Evolutionary conservation across 2,329 filamentous ascomycete genomes (phyloP), one percentile per base, ranked within the genome.

Genomic region (Magnaporthales sp.): DNA sequence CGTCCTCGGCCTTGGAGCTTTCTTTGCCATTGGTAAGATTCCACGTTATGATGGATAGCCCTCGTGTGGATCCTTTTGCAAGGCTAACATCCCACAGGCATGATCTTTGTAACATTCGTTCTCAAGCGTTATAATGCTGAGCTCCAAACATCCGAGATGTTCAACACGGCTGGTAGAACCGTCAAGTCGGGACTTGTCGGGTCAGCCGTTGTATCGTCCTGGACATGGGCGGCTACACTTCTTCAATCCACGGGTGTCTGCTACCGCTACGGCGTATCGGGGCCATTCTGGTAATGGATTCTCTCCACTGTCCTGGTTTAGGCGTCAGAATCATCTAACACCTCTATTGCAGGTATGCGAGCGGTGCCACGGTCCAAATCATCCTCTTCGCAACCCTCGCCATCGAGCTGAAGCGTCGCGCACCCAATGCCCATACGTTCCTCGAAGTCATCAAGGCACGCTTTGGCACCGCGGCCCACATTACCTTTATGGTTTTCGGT

Each of bases 191-290:
- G 93, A 58, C 83, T 97, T 13, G 92, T 96, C 0, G 91, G 91
- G 13, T 91, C 91, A 4, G 93, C 92, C 15, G 93, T 97, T 19
- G 92, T 96, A 3, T 93, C 90, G 19, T 93, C 90, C 4, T 97
- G 93, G 93, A 96, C 93, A 0, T 96, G 92, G 92, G 92, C 92
- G 0, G 92, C 91, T 26, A 95, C 91, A 0, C 81, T 94, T 1
- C 82, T 95, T 1, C 91, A 95, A 74, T 91, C 87, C 1, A 89
- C 91, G 0, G 86, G 88, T 22, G 90, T 96, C 24, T 91, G 91
- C 69, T 96, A 96, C 64, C 82, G 54, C 11, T 94, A 94, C 74
- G 91, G 88, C 11, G 83, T 91, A 56, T 83, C 84, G 0, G 87
- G 86, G 13, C 79, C 80, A 9, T 83, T 84, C 61, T 86, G 83